Base-by-base conservation (phyloP, 768 basidiomycete genomes). In the Pholiota conissans region DNA sequence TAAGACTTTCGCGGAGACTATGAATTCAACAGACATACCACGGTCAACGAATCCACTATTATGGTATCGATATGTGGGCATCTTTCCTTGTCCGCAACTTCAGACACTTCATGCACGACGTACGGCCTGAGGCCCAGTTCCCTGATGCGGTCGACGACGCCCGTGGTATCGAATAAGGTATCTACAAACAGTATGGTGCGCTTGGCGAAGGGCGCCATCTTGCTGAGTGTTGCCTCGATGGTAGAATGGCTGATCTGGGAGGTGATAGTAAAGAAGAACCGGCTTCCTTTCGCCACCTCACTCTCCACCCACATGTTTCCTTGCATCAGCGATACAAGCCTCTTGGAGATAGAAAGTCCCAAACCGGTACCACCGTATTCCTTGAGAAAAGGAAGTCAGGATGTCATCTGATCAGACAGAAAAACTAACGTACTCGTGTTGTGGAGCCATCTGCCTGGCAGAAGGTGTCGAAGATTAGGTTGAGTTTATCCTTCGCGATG, bases 251-350 rank as follows among this genome's bases (percentile, higher is more conserved):
- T 87, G 65, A 93, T 87, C 73, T 90, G 89, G 24, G 89, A 93
- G 5, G 87, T 88, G 75, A 95, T 93, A 26, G 94, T 95, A 79
- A 98, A 98, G 84, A 91, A 96, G 84, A 98, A 96, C 73, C 87
- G 89, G 76, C 87, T 91, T 26, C 97, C 97, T 64, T 92, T 90
- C 46, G 90, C 83, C 58, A 96, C 91, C 71, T 96, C 94, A 60
- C 89, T 91, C 74, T 97, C 93, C 20, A 99, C 97, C 97, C 97
- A 99, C 81, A 99, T 92, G 67, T 96, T 93, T 46, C 97, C 97
- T 65, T 93, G 87, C 97, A 99, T 99, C 65, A 99, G 88, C 48
- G 87, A 89, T 16, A 98, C 96, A 22, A 99, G 86, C 1, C 95
- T 90, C 69, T 98, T 98, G 45, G 96, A 98, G 67, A 99, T 98